A percentile compares a stretch with the other conserved stretches of the same genome.
These are phyloP conservation scores for Diaporthe amygdali DNA, from an alignment of 2,329 filamentous ascomycete genomes.

Conservation along the genomic window DNA sequence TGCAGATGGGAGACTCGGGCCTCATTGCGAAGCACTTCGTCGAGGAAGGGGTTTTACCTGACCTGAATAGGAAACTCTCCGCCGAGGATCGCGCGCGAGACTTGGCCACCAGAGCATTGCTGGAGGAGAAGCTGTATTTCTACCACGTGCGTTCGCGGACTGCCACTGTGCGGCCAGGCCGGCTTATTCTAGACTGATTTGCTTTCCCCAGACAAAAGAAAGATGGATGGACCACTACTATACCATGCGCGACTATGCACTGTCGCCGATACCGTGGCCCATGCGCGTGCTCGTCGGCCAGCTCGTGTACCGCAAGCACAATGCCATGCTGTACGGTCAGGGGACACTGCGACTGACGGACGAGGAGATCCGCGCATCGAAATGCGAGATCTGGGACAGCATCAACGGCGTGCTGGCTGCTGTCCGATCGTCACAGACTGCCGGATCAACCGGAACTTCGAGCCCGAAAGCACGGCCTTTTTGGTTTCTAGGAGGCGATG, in stretches of 20 bases:
- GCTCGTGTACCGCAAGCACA: constrained; percentile 49
- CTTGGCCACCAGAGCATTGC: constrained; percentile 54
- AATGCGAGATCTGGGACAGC: constrained; percentile 58
- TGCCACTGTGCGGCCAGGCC: neutral
- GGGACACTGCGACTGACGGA: constrained; percentile 56
- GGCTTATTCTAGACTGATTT: neutral
- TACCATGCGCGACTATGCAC: constrained; percentile 57
- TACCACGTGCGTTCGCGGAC: constrained; percentile 46
- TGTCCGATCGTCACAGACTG: constrained; percentile 18
- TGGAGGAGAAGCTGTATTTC: constrained; percentile 68
- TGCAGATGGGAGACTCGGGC: constrained; percentile 53
- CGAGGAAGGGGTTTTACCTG: constrained; percentile 44
- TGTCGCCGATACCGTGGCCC: constrained; percentile 56
- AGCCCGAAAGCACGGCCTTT: constrained; percentile 44
- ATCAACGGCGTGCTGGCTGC: constrained; percentile 49
- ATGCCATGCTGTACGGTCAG: constrained; percentile 57
- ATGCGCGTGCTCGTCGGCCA: constrained; percentile 55
- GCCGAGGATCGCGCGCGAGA: constrained; percentile 50
- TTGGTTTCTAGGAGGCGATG: constrained; percentile 59
- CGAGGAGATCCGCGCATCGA: constrained; percentile 53
- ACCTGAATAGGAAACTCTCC: constrained; percentile 53
- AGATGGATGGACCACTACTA: constrained; percentile 66
- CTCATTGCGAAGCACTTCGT: constrained; percentile 58
- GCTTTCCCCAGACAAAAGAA: constrained; percentile 47
- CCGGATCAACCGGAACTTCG: neutral